Conservation (phyloP, 305 asterid species). For the Fraxinus nigra region DNA sequence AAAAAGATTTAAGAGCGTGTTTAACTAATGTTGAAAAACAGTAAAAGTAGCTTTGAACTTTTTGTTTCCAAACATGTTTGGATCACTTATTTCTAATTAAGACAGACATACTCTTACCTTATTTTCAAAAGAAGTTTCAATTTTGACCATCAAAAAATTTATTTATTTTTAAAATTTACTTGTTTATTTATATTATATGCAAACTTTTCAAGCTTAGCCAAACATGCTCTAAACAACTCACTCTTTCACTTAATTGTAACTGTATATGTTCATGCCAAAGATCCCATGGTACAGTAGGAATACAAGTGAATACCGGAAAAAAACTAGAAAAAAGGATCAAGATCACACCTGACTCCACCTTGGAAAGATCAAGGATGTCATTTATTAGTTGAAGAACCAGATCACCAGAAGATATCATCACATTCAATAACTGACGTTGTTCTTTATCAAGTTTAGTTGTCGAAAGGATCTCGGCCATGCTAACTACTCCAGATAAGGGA, state of each 20-base stretch:
- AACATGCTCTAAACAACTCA: too few species aligned
- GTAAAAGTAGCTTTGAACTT: not conserved
- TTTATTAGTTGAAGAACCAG: constrained; percentile 80
- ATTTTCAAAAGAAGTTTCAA: not conserved
- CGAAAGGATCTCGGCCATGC: constrained; percentile 92
- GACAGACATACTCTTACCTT: not conserved
- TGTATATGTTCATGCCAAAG: not conserved
- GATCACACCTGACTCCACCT: constrained; percentile 84
- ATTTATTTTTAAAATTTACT: not conserved
- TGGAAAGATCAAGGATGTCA: constrained; percentile 92
- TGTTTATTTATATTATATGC: too few species aligned
- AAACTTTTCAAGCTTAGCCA: not conserved
- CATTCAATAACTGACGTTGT: constrained; percentile 66
- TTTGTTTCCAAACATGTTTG: not conserved
- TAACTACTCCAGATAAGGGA: constrained; percentile 87
- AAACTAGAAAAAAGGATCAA: not conserved
- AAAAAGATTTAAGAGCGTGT: not conserved
- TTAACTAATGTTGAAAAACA: not conserved
- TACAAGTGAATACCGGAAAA: not conserved
- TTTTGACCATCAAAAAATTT: not conserved
- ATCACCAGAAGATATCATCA: constrained; percentile 91
- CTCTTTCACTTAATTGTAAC: not conserved
- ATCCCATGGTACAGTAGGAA: not conserved
- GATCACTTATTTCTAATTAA: not conserved
- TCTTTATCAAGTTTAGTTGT: constrained; percentile 78